Percentiles rank a stretch among this genome's conserved stretches.
phyloP scores from a whole-genome alignment of 2,329 filamentous ascomycete species.

The Sclerotinia subarctica region DNA sequence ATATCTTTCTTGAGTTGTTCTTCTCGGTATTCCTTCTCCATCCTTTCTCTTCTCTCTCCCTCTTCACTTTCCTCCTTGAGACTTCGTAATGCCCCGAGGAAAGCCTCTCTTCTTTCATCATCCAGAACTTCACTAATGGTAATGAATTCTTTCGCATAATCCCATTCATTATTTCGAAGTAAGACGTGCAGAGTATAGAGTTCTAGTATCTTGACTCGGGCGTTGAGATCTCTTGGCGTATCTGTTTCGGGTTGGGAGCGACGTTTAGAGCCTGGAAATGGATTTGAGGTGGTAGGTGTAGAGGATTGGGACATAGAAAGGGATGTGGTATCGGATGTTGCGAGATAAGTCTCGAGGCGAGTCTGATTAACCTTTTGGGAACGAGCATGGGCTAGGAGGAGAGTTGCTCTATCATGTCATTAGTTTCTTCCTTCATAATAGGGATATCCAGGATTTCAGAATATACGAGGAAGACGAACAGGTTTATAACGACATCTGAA shows the following conservation, averaged over 20 bases:
- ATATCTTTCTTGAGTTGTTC: slow-evolving; percentile 55
- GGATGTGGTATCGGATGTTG: slow-evolving; percentile 68
- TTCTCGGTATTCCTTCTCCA: slow-evolving; percentile 54
- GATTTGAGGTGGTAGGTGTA: slow-evolving; percentile 54
- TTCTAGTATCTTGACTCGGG: slow-evolving; percentile 87
- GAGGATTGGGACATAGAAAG: slow-evolving; percentile 71
- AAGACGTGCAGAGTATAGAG: slow-evolving; percentile 93
- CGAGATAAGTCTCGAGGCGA: slow-evolving; percentile 83
- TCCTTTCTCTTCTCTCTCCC: slow-evolving; percentile 60
- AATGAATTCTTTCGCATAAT: slow-evolving; percentile 91
- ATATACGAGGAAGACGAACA: slow-evolving; percentile 52
- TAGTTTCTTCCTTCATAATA: slow-evolving; percentile 19
- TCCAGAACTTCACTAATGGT: slow-evolving; percentile 81
- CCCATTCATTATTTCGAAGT: slow-evolving; percentile 92
- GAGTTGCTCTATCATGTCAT: slow-evolving; percentile 64
- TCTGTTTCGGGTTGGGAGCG: slow-evolving; percentile 56
- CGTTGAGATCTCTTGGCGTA: slow-evolving; percentile 79
- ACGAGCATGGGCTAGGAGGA: slow-evolving; percentile 85
- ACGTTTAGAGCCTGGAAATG: slow-evolving; percentile 33
- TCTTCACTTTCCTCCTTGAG: slow-evolving; percentile 79
- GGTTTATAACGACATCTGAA: slow-evolving; percentile 86
- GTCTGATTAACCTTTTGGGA: slow-evolving; percentile 82
- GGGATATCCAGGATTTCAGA: slow-evolving; percentile 16
- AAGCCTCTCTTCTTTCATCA: slow-evolving; percentile 85
- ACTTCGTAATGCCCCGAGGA: slow-evolving; percentile 79